A percentile compares a stretch with the other conserved stretches of the same genome.
These are phyloP conservation scores for Silybum marianum DNA, from an alignment of 129 eudicot species.

Conservation along the genomic window DNA sequence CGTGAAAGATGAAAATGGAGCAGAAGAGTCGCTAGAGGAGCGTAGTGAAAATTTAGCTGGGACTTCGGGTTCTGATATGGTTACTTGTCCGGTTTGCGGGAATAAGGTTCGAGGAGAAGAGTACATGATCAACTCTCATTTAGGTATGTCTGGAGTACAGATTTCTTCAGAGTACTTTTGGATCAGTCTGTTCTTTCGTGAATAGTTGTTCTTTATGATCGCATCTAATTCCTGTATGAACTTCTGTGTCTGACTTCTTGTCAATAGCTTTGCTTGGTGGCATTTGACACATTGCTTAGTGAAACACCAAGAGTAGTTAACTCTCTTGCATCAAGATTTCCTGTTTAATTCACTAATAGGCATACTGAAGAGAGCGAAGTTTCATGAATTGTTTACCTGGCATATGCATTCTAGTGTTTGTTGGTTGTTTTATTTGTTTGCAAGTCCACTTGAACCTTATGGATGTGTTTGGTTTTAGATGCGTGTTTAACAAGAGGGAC, in stretches of 20 bases:
- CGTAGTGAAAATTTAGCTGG: constrained; percentile 3
- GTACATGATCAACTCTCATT: constrained; percentile 66
- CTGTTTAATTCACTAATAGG: neutral
- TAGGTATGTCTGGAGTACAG: constrained; percentile 45
- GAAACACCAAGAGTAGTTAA: neutral
- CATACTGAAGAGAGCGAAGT: neutral
- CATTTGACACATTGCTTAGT: neutral
- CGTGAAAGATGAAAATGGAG: constrained; percentile 39
- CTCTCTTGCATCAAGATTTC: neutral
- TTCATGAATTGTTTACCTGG: constrained; percentile 5
- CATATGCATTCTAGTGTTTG: neutral
- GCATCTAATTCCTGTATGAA: neutral
- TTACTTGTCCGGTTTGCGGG: constrained; percentile 80
- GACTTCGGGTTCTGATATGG: constrained; percentile 39
- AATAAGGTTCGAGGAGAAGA: constrained; percentile 56
- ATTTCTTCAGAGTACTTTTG: neutral
- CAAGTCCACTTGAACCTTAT: constrained; percentile 2
- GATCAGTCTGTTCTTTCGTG: neutral
- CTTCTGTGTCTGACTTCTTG: neutral
- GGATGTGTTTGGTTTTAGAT: constrained; percentile 55
- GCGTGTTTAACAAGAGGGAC: constrained; percentile 81
- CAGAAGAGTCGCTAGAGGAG: constrained; percentile 13
- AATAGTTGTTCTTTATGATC: neutral
- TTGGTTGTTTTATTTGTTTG: constrained; percentile 3
- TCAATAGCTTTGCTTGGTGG: neutral